These are phyloP conservation scores for Saturnispora zaruensis DNA, from an alignment of 805 yeast species.

Conservation along the genomic window DNA sequence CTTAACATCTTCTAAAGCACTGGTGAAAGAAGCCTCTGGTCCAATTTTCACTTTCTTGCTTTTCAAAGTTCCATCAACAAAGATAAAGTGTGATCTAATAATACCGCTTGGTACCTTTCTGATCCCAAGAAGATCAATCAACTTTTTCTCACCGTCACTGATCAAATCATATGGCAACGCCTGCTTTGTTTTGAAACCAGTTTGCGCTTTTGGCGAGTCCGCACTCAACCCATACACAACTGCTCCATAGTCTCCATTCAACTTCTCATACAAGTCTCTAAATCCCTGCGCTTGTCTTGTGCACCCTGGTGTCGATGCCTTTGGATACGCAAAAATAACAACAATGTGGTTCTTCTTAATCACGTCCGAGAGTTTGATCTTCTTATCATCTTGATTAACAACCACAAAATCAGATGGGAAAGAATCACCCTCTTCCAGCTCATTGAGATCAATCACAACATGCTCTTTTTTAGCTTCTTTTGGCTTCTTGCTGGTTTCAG, in stretches of 20 bases:
- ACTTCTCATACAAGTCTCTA: conserved; percentile 51
- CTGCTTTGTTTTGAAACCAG: conserved; percentile 65
- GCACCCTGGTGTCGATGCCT: conserved; percentile 93
- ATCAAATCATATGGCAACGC: conserved; percentile 64
- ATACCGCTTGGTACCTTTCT: conserved; percentile 68
- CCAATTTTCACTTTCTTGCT: conserved; percentile 45
- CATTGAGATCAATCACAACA: conserved; percentile 2
- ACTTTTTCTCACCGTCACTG: conserved; percentile 62
- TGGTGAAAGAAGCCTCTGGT: conserved; percentile 50
- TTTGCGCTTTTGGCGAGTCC: conserved; percentile 73
- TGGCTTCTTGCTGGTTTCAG: background rate
- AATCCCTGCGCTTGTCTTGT: conserved; percentile 91
- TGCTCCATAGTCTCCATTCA: conserved; percentile 37
- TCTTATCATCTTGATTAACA: conserved; percentile 45
- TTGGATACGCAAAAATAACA: conserved; percentile 73
- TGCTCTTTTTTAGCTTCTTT: background rate
- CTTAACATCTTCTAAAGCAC: conserved; percentile 51
- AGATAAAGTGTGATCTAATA: conserved; percentile 87
- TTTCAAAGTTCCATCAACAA: conserved; percentile 64
- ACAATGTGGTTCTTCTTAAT: conserved; percentile 33
- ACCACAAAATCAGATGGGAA: conserved; percentile 10
- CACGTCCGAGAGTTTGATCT: conserved; percentile 20
- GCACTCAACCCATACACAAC: conserved; percentile 75
- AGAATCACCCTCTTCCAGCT: conserved; percentile 13
- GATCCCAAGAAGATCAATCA: conserved; percentile 74